Base-by-base conservation (phyloP, 192 early-diverging fungal genomes). In the Rhizophagus sp. region DNA sequence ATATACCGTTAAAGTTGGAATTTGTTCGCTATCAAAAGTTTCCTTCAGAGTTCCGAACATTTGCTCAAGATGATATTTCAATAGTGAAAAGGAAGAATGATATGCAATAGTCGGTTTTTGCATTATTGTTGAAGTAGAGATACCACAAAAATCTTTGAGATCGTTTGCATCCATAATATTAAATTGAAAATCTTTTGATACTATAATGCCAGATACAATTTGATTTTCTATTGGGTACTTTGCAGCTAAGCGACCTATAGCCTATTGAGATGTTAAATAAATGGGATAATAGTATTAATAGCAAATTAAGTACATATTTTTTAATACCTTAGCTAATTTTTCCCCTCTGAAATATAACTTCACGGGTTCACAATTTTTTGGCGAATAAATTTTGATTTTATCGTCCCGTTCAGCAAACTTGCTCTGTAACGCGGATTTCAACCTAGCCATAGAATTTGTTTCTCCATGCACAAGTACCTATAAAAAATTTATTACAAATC, bases 381-480 rank as follows among this genome's bases (percentile, higher is more conserved):
- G 98, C 1, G 97, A 93, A 79, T 93, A 92, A 63, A 99, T 94
- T 71, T 95, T 86, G 52, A 97, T 85, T 39, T 91, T 89, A 62
- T 94, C 90, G 72, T 96, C 95, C 15, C 88, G 83, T 73, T 95
- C 94, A 12, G 87, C 86, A 82, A 94, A 98, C 82, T 91, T 92
- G 84, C 93, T 94, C 77, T 92, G 88, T 64, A 99, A 78, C 8
- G 96, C 96, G 36, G 93, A 91, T 79, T 93, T 92, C 80, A 99
- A 87, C 47, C 96, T 88, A 44, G 91, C 90, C 98, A 99, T 99
- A 15, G 94, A 91, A 81, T 96, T 98, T 39, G 93, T 87, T 81
- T 98, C 98, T 76, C 98, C 98, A 73, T 99, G 98, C 1, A 99
- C 98, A 57, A 99, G 87, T 19, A 96, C 87, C 91, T 90, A 81